These are phyloP conservation scores for Endogone sp. DNA, from an alignment of 192 early-diverging fungal species.

Conservation along the genomic window DNA sequence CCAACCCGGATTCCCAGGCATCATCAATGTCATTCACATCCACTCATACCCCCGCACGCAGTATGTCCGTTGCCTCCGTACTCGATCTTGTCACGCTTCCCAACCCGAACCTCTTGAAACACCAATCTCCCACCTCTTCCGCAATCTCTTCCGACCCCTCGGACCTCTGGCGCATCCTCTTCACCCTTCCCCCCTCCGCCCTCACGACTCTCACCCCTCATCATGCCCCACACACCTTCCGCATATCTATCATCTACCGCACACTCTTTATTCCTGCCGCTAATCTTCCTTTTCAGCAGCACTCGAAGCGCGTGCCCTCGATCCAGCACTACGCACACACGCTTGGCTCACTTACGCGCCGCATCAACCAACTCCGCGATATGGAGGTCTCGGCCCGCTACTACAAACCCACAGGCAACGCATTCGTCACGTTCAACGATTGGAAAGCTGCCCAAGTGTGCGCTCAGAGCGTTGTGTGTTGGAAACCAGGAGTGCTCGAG, in stretches of 20 bases:
- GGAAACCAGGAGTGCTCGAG: constrained; percentile 44
- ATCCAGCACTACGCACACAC: constrained; percentile 9
- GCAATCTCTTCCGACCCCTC: neutral
- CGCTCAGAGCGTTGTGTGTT: constrained; percentile 48
- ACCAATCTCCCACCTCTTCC: neutral
- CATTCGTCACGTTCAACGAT: constrained; percentile 58
- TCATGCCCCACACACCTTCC: neutral
- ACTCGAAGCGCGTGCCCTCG: neutral
- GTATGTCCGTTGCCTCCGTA: neutral
- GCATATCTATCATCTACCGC: neutral
- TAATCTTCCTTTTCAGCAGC: neutral
- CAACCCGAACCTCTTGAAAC: neutral
- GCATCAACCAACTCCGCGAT: constrained; percentile 37
- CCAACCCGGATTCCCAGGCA: no score
- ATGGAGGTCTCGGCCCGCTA: constrained; percentile 18
- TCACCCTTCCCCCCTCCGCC: neutral
- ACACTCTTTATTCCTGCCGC: neutral
- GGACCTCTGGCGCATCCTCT: neutral
- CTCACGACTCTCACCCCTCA: neutral
- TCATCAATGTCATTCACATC: no score
- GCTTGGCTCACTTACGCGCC: constrained; percentile 3
- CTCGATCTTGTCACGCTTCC: neutral
- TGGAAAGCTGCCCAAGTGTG: constrained; percentile 51
- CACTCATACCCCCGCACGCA: no score
- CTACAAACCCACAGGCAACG: constrained; percentile 50